A percentile compares a stretch with the other conserved stretches of the same genome.
Conservation (phyloP, 2,329 filamentous ascomycete genomes). For the Talaromyces amestolkiae region DNA sequence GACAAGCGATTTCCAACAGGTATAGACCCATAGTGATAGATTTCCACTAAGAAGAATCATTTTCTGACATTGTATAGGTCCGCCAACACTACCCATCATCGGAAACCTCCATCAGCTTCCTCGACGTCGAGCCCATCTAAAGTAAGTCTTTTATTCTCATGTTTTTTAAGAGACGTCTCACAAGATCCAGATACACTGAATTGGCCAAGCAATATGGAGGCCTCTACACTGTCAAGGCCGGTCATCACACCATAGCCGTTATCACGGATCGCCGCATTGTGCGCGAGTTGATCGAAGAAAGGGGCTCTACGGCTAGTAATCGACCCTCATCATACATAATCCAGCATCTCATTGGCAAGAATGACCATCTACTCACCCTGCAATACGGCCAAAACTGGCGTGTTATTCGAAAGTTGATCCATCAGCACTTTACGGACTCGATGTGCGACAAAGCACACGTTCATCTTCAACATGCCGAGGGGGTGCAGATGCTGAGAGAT, state of each 20-base stretch:
- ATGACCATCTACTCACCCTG: slow-evolving; percentile 51
- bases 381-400: slow-evolving; percentile 48
- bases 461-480: slow-evolving; percentile 49
- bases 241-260: slow-evolving; percentile 43
- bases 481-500: slow-evolving; percentile 48
- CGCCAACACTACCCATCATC: slow-evolving; percentile 17
- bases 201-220: slow-evolving; percentile 46
- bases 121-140: slow-evolving; percentile 2
- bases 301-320: slow-evolving; percentile 44
- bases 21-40: neutral
- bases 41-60: no score
- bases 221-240: slow-evolving; percentile 46
- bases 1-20: neutral
- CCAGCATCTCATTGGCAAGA: slow-evolving; percentile 45
- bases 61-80: neutral
- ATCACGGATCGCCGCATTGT: slow-evolving; percentile 42
- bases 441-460: slow-evolving; percentile 47
- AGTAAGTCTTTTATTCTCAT: neutral
- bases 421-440: slow-evolving; percentile 48
- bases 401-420: slow-evolving; percentile 45
- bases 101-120: slow-evolving; percentile 20
- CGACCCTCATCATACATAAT: slow-evolving; percentile 41
- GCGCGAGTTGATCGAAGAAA: slow-evolving; percentile 48
- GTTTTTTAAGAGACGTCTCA: neutral
- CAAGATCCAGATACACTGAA: slow-evolving; percentile 40